phyloP scores from a whole-genome alignment of 2,329 filamentous ascomycete species.

The Botrytis fragariae region DNA sequence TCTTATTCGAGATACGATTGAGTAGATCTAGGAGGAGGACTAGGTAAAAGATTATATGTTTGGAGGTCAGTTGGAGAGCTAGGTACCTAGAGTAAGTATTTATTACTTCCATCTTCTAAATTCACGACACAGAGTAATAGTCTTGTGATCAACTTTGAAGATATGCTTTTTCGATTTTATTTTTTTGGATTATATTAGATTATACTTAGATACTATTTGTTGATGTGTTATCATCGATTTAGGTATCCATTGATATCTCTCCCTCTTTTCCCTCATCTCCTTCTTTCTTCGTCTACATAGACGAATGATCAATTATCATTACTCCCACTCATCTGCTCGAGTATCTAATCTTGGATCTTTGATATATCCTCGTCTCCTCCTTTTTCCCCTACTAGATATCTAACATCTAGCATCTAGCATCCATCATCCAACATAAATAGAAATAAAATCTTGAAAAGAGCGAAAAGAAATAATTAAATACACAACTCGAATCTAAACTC shows the following conservation, averaged over 20 bases:
- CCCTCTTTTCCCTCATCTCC: background rate
- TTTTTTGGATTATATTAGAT: background rate
- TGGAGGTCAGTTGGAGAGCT: no score
- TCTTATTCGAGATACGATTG: no score
- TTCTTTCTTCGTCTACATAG: background rate
- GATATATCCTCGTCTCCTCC: background rate
- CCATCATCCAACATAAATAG: background rate
- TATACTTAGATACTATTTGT: background rate
- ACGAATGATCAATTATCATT: background rate
- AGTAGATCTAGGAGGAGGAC: no score
- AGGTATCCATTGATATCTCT: background rate
- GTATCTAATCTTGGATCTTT: background rate
- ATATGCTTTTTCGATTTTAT: no score
- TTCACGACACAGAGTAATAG: no score
- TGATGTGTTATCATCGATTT: background rate
- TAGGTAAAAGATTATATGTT: no score
- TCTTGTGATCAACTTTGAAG: no score
- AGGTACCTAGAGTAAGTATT: no score
- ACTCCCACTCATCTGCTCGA: background rate
- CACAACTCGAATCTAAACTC: slow-evolving; percentile 10
- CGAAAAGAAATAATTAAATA: background rate
- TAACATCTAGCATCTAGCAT: background rate
- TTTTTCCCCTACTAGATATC: background rate
- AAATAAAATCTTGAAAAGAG: background rate
- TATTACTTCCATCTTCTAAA: no score